Evolutionary conservation across 345 rosid species (phyloP), one percentile per base, ranked within the genome.

Genomic region (Syzygium jambos): DNA sequence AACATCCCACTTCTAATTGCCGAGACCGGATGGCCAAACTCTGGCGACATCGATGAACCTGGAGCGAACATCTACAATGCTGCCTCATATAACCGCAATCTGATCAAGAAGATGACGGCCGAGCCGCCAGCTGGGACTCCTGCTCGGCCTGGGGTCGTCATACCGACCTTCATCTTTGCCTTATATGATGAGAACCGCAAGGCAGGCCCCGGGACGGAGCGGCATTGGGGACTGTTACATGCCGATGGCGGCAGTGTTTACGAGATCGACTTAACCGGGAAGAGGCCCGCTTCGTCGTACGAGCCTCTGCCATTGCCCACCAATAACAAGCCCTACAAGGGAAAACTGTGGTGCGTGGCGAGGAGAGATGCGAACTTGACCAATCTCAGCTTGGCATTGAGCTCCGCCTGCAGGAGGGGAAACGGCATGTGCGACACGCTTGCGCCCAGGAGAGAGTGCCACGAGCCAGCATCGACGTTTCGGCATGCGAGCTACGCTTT

Each of bases 21-120:
- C 1, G 98, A 95, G 91, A 96, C 99, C 11, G 99, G 99, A 5
- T 96, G 98, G 99, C 98, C 99, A 30, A 92, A 90, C 49, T 65
- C 89, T 2, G 98, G 99, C 10, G 98, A 97, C 87, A 85, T 94
- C 6, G 94, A 93, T 12, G 92, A 97, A 89, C 87, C 89, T 2
- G 98, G 98, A 9, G 98, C 96, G 2, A 97, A 93, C 85, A 83
- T 92, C 49, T 88, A 90, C 88, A 95, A 97, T 83, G 98, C 99
- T 3, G 98, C 98, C 11, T 93, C 91, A 5, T 97, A 94, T 89
- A 97, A 95, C 93, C 89, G 96, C 52, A 95, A 97, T 86, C 91
- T 97, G 56, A 85, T 95, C 17, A 85, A 83, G 85, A 93, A 87
- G 89, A 90, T 95, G 92, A 93, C 90, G 1, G 87, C 93, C 19